phyloP scores from a whole-genome alignment of 768 basidiomycete species.

The Thelephora aurantiotincta region DNA sequence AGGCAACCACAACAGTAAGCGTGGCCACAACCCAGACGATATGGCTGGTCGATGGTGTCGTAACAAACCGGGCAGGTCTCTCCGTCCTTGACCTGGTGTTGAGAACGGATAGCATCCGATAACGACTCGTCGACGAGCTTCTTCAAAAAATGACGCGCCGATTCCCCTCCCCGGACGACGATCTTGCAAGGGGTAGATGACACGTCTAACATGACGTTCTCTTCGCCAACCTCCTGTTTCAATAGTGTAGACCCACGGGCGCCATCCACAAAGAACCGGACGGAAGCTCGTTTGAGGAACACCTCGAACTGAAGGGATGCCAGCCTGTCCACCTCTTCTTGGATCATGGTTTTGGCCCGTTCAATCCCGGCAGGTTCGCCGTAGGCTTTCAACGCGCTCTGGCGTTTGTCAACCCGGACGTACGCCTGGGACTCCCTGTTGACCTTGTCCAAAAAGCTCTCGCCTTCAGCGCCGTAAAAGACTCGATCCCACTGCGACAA shows the following conservation, averaged over 20 bases:
- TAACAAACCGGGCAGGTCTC: constrained; percentile 17
- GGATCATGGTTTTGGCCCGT: constrained; percentile 29
- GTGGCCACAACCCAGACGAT: constrained; percentile 28
- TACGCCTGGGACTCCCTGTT: constrained; percentile 24
- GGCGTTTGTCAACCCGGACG: constrained; percentile 32
- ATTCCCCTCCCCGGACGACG: constrained; percentile 23
- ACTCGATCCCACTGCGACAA: constrained; percentile 11
- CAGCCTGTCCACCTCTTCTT: constrained; percentile 32
- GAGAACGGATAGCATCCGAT: neutral
- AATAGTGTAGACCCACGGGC: constrained; percentile 23
- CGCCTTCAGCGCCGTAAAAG: constrained; percentile 16
- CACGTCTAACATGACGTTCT: constrained; percentile 30
- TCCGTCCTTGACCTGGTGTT: neutral
- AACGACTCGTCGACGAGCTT: constrained; percentile 1
- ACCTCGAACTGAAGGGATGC: constrained; percentile 27
- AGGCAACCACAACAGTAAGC: constrained; percentile 37
- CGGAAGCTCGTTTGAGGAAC: constrained; percentile 21
- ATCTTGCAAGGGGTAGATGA: constrained; percentile 19
- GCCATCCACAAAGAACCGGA: constrained; percentile 31
- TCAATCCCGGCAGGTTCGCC: constrained; percentile 26
- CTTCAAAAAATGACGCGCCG: constrained; percentile 6
- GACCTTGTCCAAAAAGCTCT: constrained; percentile 27
- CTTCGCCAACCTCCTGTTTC: constrained; percentile 23
- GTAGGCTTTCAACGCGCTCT: constrained; percentile 29
- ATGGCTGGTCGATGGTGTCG: constrained; percentile 12